Percentiles rank a stretch among this genome's conserved stretches.
Evolutionary conservation across 148 eudicot species (phyloP).

Genomic region (Heliosperma pusillum): DNA sequence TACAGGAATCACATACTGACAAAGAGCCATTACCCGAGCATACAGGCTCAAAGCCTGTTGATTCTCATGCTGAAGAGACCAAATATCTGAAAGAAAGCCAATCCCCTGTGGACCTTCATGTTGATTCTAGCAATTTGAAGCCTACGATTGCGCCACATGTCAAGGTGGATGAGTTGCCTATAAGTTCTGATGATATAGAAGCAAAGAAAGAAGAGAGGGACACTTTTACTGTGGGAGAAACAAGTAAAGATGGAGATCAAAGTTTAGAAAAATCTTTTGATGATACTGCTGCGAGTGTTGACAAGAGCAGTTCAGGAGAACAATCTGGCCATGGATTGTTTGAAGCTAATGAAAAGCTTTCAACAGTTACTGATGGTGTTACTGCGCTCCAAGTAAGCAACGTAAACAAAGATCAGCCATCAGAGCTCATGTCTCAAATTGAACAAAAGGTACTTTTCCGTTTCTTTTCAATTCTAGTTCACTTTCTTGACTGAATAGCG

Average conservation of each 20-base stretch:
- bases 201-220: conserved; percentile 33
- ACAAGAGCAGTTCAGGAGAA: conserved; percentile 28
- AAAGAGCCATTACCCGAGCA: conserved; percentile 25
- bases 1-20: conserved; percentile 22
- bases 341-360: conserved; percentile 34
- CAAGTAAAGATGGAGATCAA: conserved; percentile 33
- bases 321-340: conserved; percentile 31
- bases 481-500: background rate
- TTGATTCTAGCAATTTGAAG: conserved; percentile 33
- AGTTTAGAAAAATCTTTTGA: conserved; percentile 31
- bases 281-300: conserved; percentile 31
- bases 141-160: conserved; percentile 22
- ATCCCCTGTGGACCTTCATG: conserved; percentile 27
- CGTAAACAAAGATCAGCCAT: conserved; percentile 22
- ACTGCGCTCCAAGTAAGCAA: conserved; percentile 32
- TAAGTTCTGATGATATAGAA: conserved; percentile 25
- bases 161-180: conserved; percentile 37
- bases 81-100: conserved; percentile 32
- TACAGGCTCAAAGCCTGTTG: conserved; percentile 32
- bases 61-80: conserved; percentile 30
- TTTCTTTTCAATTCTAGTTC: background rate
- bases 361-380: conserved; percentile 25
- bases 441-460: conserved; percentile 38
- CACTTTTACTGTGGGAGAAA: conserved; percentile 24
- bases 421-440: conserved; percentile 31